Base-by-base conservation (phyloP, 2,329 filamentous ascomycete genomes). In the Sclerotinia trifoliorum region DNA sequence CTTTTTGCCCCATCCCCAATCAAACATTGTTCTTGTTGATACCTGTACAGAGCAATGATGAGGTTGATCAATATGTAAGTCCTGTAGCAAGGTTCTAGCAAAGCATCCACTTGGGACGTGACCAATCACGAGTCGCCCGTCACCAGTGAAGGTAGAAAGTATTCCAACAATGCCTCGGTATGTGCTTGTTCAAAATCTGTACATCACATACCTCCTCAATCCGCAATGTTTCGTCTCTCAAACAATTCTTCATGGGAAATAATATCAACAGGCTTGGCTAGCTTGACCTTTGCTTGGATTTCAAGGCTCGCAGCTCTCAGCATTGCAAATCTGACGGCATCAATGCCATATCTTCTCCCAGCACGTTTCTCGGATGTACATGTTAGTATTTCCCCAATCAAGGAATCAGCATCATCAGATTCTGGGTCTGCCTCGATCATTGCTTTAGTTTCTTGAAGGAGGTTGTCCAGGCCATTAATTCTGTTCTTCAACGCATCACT, bases 311-410 rank as follows among this genome's bases (percentile, higher is more conserved):
- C 85, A 52, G 89, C 88, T 71, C 83, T 82, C 70, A 92, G 75
- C 65, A 91, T 84, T 3, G 88, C 86, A 84, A 86, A 90, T 65
- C 88, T 79, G 13, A 92, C 77, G 68, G 86, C 83, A 77, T 86
- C 84, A 55, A 91, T 80, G 0, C 89, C 89, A 63, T 89, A 73
- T 68, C 80, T 82, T 67, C 80, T 80, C 42, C 81, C 81, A 35
- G 78, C 70, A 35, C 79, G 77, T 63, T 81, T 83, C 74, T 85
- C 82, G 2, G 83, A 79, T 73, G 85, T 87, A 71, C 84, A 86
- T 13, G 84, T 84, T 48, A 91, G 76, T 19, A 90, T 81, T 76
- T 91, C 88, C 11, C 85, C 85, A 61, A 88, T 72, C 17, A 81
- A 82, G 68, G 80, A 75, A 68, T 77, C 55, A 63, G 79, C 76